These are phyloP conservation scores for Panicum hallii DNA, from an alignment of 202 grass and related monocot genomes.

Conservation along the genomic window DNA sequence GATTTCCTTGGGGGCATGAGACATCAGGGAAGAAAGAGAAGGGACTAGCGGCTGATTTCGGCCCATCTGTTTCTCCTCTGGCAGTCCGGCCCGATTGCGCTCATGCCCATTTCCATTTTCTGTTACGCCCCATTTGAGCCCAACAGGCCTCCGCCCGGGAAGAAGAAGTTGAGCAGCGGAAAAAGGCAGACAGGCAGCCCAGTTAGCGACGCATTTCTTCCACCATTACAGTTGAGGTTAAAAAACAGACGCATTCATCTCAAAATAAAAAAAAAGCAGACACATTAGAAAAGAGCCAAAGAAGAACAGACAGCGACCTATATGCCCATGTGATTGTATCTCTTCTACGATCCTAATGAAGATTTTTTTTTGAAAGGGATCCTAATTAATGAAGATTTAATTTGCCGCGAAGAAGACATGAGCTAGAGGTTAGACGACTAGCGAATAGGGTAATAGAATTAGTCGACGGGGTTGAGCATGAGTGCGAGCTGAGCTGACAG, in stretches of 20 bases:
- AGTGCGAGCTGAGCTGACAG: not conserved
- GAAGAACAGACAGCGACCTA: too few relatives aligned
- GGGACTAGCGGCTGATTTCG: not conserved
- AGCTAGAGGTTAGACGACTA: not conserved
- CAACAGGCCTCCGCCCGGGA: not conserved
- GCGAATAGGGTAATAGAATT: not conserved
- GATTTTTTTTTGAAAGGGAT: too few relatives aligned
- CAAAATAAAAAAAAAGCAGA: not conserved
- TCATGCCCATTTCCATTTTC: too few relatives aligned
- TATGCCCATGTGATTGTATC: too few relatives aligned
- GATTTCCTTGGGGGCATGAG: too few relatives aligned
- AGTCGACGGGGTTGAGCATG: not conserved
- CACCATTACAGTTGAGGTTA: not conserved
- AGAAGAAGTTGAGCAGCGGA: not conserved
- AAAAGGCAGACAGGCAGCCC: not conserved
- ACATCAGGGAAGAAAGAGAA: too few relatives aligned
- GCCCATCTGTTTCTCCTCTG: not conserved
- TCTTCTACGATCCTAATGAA: too few relatives aligned
- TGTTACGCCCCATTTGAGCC: not conserved
- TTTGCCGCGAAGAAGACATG: not conserved
- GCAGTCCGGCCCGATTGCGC: not conserved
- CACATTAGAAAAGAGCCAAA: not conserved
- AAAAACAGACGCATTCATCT: too few relatives aligned
- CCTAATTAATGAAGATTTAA: not conserved
- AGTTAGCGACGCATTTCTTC: too few relatives aligned